Evolutionary conservation across 306 rosid species (phyloP).

Genomic region (Corylus heterophylla): DNA sequence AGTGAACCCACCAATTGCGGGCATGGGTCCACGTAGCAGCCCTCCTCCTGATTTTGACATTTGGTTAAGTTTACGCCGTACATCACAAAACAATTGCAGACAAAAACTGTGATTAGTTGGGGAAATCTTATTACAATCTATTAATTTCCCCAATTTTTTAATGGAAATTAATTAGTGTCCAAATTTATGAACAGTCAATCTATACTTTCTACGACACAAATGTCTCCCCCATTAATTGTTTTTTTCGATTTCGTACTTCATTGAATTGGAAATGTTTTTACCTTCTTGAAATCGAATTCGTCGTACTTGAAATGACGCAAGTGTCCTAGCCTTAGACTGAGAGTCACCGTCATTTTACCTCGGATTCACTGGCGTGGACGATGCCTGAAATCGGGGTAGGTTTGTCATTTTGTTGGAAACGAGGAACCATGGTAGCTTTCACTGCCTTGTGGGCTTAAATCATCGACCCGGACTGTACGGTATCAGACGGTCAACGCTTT

Average conservation of each 20-base stretch:
- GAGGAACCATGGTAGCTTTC: background rate
- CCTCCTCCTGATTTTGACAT: constrained; percentile 29
- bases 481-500: background rate
- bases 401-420: constrained; percentile 32
- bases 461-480: constrained; percentile 25
- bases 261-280: background rate
- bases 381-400: constrained; percentile 27
- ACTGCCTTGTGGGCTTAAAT: background rate
- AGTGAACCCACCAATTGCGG: constrained; percentile 60
- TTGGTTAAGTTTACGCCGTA: constrained; percentile 1
- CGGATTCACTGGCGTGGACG: background rate
- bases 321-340: constrained; percentile 16
- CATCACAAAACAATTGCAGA: background rate
- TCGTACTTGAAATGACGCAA: constrained; percentile 24
- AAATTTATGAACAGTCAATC: background rate
- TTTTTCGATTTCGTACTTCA: background rate
- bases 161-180: background rate
- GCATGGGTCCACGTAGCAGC: constrained; percentile 39
- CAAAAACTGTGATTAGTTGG: background rate
- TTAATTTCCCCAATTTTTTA: background rate
- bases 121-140: background rate
- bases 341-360: background rate
- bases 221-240: background rate
- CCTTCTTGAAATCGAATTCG: background rate
- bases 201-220: background rate